Percentiles rank a stretch among this genome's conserved stretches.
Evolutionary conservation across 768 basidiomycete species (phyloP).

Genomic region (Multifurca ochricompacta): DNA sequence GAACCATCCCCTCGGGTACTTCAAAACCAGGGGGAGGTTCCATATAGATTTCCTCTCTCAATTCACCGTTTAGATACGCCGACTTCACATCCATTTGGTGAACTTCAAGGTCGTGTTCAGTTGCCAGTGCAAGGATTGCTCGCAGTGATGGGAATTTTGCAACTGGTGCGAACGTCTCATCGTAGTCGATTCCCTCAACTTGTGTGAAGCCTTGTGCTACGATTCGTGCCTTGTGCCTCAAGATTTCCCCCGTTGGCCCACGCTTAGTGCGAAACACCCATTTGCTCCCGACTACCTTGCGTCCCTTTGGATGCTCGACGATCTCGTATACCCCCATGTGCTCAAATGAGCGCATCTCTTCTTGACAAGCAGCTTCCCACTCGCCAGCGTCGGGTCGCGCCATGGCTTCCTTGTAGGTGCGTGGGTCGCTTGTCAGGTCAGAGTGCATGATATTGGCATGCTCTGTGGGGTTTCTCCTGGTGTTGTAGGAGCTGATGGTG

Average conservation of each 20-base stretch:
- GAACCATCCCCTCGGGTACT: not conserved
- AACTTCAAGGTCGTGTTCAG: too few relatives aligned
- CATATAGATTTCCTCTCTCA: not conserved
- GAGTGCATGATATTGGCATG: too few relatives aligned
- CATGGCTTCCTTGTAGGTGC: too few relatives aligned
- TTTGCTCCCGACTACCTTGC: slow-evolving; percentile 25
- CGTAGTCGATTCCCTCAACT: slow-evolving; percentile 30
- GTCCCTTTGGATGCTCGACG: slow-evolving; percentile 20
- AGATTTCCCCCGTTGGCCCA: slow-evolving; percentile 25
- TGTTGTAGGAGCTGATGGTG: too few relatives aligned
- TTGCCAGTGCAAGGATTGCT: too few relatives aligned
- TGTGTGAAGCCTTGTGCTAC: slow-evolving; percentile 35
- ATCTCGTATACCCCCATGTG: slow-evolving; percentile 19
- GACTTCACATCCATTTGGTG: too few relatives aligned
- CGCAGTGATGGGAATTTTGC: slow-evolving; percentile 15
- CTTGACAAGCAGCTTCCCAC: not conserved
- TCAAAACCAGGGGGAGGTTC: not conserved
- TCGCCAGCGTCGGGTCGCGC: too few relatives aligned
- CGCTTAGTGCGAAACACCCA: slow-evolving; percentile 32
- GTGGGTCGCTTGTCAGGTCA: too few relatives aligned
- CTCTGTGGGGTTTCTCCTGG: too few relatives aligned
- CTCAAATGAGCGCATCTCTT: not conserved
- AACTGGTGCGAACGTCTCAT: too few relatives aligned
- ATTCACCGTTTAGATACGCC: not conserved
- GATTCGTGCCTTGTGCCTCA: slow-evolving; percentile 31